phyloP scores from a whole-genome alignment of 2,329 filamentous ascomycete species.

The Volutella citrinella region DNA sequence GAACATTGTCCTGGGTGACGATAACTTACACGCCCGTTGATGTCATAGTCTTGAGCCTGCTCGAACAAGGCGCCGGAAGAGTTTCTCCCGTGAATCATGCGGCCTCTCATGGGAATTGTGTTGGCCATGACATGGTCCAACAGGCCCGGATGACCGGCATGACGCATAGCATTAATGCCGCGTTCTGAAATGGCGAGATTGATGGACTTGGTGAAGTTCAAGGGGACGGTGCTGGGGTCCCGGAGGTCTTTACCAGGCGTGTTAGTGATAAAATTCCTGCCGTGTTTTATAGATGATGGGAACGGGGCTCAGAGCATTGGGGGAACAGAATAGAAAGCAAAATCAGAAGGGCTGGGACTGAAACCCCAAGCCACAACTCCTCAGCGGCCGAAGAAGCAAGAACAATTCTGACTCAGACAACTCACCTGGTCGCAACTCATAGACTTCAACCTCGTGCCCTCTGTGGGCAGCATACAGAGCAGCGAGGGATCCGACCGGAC shows the following conservation, averaged over 20 bases:
- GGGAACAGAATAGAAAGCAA: neutral
- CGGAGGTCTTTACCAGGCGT: conserved; percentile 66
- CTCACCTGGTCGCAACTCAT: conserved; percentile 87
- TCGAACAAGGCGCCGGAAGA: conserved; percentile 67
- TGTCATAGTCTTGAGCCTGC: conserved; percentile 86
- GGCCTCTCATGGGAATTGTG: conserved; percentile 90
- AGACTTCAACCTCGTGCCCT: conserved; percentile 88
- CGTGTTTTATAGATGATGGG: neutral
- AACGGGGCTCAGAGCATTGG: neutral
- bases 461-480: conserved; percentile 88
- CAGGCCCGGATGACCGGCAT: conserved; percentile 64
- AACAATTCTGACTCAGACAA: no score
- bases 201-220: conserved; percentile 99
- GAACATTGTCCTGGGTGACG: no score
- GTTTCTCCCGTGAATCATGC: conserved; percentile 85
- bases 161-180: conserved; percentile 81
- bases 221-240: conserved; percentile 73
- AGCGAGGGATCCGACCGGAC: conserved; percentile 87
- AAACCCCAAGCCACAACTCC: no score
- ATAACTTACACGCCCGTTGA: conserved; percentile 72
- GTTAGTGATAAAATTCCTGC: no score
- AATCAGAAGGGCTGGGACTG: neutral
- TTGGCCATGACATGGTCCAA: conserved; percentile 70
- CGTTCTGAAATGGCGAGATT: conserved; percentile 93
- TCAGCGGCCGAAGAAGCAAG: no score